These are phyloP conservation scores for Myxozyma vanderwaltii DNA, from an alignment of 805 yeast species.

Conservation along the genomic window DNA sequence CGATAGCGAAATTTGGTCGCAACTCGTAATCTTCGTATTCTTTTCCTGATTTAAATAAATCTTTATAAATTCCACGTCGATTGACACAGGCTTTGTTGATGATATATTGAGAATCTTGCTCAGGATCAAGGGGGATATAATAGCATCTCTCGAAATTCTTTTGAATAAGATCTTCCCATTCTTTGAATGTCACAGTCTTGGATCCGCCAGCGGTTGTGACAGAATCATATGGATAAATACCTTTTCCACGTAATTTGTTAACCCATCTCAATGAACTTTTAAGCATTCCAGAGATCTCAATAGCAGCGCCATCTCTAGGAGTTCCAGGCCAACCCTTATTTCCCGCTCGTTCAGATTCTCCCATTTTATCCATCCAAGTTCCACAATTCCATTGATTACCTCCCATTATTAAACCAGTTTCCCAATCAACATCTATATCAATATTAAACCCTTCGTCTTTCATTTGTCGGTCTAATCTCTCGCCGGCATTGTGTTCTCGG, in stretches of 20 bases:
- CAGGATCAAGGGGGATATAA: slow-evolving; percentile 68
- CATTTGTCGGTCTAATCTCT: slow-evolving; percentile 87
- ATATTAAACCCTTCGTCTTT: slow-evolving; percentile 89
- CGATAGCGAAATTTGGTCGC: slow-evolving; percentile 89
- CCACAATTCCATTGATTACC: slow-evolving; percentile 95
- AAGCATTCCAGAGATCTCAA: slow-evolving; percentile 85
- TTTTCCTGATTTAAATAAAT: slow-evolving; percentile 76
- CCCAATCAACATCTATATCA: slow-evolving; percentile 79
- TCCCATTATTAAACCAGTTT: slow-evolving; percentile 82
- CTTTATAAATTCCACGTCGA: slow-evolving; percentile 94
- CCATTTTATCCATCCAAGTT: slow-evolving; percentile 99
- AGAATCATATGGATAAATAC: slow-evolving; percentile 56
- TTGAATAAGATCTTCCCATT: slow-evolving; percentile 74
- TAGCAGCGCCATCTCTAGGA: slow-evolving; percentile 95
- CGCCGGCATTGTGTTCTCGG: slow-evolving; percentile 95
- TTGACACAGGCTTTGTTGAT: slow-evolving; percentile 69
- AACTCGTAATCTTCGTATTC: slow-evolving; percentile 92
- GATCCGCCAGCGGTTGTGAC: slow-evolving; percentile 63
- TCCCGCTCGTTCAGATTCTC: slow-evolving; percentile 82
- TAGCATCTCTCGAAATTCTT: slow-evolving; percentile 76
- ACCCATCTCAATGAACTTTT: slow-evolving; percentile 86
- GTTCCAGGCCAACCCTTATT: slow-evolving; percentile 95
- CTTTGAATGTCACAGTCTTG: slow-evolving; percentile 53
- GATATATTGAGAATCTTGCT: slow-evolving; percentile 61
- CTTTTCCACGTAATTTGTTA: slow-evolving; percentile 54